Percentiles rank a stretch among this genome's conserved stretches.
These are phyloP conservation scores for Ascochyta clinopodiicola DNA, from an alignment of 2,329 filamentous ascomycete genomes.

Conservation along the genomic window DNA sequence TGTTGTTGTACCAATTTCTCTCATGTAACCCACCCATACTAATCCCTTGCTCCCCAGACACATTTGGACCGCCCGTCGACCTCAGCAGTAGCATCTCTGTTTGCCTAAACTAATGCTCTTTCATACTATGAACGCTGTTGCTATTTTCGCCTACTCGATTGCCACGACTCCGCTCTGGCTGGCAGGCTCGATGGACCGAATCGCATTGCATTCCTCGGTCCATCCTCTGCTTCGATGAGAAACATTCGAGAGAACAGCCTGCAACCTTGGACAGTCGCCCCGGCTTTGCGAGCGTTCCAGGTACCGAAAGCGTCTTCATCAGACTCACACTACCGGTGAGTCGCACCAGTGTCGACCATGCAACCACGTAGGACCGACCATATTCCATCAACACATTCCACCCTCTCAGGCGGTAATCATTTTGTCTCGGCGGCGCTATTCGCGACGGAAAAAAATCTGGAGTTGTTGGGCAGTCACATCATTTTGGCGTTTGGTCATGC, in stretches of 20 bases:
- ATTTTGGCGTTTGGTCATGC: conserved; percentile 37
- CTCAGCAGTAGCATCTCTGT: conserved; percentile 45
- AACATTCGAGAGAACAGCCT: conserved; percentile 1
- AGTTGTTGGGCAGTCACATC: conserved; percentile 33
- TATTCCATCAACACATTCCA: conserved; percentile 7
- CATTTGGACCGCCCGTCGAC: conserved; percentile 56
- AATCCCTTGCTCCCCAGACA: conserved; percentile 49
- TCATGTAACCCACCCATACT: conserved; percentile 31
- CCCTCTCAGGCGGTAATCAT: neutral
- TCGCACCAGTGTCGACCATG: conserved; percentile 2
- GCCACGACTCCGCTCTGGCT: conserved; percentile 20
- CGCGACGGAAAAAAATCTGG: conserved; percentile 33
- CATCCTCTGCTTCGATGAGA: conserved; percentile 17
- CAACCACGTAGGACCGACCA: conserved; percentile 5
- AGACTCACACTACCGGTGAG: neutral
- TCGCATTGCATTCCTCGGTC: conserved; percentile 13
- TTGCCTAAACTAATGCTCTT: conserved; percentile 15
- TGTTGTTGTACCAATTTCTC: conserved; percentile 31
- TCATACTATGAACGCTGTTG: conserved; percentile 22
- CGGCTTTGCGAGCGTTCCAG: conserved; percentile 12
- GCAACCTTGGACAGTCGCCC: conserved; percentile 4
- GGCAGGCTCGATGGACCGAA: conserved; percentile 13
- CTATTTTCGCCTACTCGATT: conserved; percentile 20
- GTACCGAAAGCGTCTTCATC: conserved; percentile 6
- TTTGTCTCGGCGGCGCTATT: neutral